phyloP scores from a whole-genome alignment of 345 rosid species.

The Euphorbia peplus region DNA sequence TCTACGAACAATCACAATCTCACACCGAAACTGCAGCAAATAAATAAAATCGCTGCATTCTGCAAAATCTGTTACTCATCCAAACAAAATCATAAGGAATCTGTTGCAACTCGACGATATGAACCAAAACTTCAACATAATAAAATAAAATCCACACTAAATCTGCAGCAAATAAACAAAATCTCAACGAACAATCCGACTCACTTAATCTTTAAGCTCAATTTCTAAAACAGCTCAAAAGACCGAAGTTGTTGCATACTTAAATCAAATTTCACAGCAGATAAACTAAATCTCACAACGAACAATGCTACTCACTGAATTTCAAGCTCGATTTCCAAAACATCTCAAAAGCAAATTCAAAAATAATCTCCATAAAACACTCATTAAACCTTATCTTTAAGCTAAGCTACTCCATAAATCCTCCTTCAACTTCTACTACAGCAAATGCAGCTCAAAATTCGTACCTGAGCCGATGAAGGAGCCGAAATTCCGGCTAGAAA shows the following conservation, averaged over 20 bases:
- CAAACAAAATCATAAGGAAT: too few species aligned
- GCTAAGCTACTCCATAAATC: background rate
- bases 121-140: too few species aligned
- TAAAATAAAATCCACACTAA: background rate
- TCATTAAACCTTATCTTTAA: background rate
- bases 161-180: background rate
- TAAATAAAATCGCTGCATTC: background rate
- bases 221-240: background rate
- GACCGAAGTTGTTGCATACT: too few species aligned
- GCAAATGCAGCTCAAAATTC: background rate
- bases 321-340: background rate
- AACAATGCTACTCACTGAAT: background rate
- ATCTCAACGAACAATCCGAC: background rate
- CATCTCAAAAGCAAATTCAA: background rate
- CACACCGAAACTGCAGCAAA: background rate
- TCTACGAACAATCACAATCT: background rate
- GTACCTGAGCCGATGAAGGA: conserved; percentile 13
- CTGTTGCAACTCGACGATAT: too few species aligned
- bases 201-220: conserved; percentile 2
- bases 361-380: background rate
- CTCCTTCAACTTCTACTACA: background rate
- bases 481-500: conserved; percentile 57
- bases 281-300: background rate
- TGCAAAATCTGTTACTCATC: too few species aligned
- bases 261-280: too few species aligned